A percentile compares a stretch with the other conserved stretches of the same genome.
Conservation (phyloP, 1,139 yeast species). For the Sugiyamaella sp. region DNA sequence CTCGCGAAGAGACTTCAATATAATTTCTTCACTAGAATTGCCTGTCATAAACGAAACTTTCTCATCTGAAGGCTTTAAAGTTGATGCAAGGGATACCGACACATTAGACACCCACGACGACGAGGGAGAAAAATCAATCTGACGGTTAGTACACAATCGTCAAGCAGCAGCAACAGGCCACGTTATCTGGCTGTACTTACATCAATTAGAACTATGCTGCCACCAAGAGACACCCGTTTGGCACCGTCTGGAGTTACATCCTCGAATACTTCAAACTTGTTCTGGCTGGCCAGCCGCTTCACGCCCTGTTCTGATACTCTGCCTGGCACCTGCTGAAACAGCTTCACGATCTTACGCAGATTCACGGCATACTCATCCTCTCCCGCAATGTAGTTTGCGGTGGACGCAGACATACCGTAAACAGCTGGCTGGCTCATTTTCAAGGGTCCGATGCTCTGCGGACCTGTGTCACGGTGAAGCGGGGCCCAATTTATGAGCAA, state of each 20-base stretch:
- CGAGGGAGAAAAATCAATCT: constrained; percentile 30
- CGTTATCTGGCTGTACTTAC: constrained; percentile 28
- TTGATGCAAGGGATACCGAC: constrained; percentile 40
- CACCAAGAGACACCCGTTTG: constrained; percentile 42
- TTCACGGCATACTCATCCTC: constrained; percentile 31
- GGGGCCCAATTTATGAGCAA: too few species aligned
- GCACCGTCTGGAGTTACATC: constrained; percentile 34
- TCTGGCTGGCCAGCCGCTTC: constrained; percentile 36
- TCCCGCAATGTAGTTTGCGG: constrained; percentile 10
- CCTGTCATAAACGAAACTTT: constrained; percentile 36
- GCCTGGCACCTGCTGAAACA: constrained; percentile 40
- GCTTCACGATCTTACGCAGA: constrained; percentile 36
- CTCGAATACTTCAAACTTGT: constrained; percentile 43
- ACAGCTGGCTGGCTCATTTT: constrained; percentile 11
- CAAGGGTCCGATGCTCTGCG: too few species aligned
- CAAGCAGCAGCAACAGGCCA: not conserved
- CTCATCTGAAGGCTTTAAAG: constrained; percentile 33
- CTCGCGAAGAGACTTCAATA: constrained; percentile 35
- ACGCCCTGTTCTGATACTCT: constrained; percentile 41
- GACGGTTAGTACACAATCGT: constrained; percentile 3
- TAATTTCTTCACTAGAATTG: constrained; percentile 33
- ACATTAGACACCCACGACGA: constrained; percentile 29
- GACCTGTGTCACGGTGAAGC: too few species aligned
- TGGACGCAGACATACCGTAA: constrained; percentile 9
- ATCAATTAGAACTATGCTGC: constrained; percentile 43